These are phyloP conservation scores for Curvularia sp. DNA, from an alignment of 2,329 filamentous ascomycete species.

Conservation along the genomic window DNA sequence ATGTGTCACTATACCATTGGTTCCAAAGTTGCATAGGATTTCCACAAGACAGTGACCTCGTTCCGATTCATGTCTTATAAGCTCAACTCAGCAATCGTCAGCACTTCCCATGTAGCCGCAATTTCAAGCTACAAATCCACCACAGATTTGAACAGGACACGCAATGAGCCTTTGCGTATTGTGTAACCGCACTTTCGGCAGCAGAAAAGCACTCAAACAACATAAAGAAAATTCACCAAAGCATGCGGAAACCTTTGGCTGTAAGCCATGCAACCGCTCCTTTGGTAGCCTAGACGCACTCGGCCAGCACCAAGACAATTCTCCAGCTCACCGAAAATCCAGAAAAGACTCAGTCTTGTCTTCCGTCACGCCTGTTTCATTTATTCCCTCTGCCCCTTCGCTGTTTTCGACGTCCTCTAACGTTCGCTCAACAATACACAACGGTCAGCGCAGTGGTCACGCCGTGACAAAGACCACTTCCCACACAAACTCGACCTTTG, in stretches of 20 bases:
- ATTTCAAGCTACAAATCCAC: constrained; percentile 1
- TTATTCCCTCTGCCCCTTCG: background rate
- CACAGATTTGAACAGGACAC: background rate
- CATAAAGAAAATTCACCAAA: constrained; percentile 8
- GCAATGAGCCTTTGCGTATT: constrained; percentile 1
- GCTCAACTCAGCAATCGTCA: background rate
- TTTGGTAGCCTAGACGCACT: constrained; percentile 10
- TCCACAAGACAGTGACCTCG: background rate
- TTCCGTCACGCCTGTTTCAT: background rate
- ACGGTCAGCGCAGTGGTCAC: background rate
- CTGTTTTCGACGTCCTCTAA: background rate
- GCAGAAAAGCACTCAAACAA: constrained; percentile 3
- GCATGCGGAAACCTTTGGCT: constrained; percentile 6
- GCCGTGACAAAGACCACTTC: background rate
- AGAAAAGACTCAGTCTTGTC: background rate
- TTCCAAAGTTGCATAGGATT: background rate
- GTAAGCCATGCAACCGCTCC: constrained; percentile 10
- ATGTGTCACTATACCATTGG: constrained; percentile 11
- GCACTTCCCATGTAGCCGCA: background rate
- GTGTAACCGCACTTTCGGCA: constrained; percentile 11
- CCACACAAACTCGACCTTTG: background rate
- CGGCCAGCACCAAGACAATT: constrained; percentile 11
- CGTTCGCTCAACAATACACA: background rate
- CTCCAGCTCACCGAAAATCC: constrained; percentile 6
- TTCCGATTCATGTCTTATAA: background rate